These are phyloP conservation scores for Talaromyces sp. DNA, from an alignment of 2,329 filamentous ascomycete genomes.

Conservation along the genomic window DNA sequence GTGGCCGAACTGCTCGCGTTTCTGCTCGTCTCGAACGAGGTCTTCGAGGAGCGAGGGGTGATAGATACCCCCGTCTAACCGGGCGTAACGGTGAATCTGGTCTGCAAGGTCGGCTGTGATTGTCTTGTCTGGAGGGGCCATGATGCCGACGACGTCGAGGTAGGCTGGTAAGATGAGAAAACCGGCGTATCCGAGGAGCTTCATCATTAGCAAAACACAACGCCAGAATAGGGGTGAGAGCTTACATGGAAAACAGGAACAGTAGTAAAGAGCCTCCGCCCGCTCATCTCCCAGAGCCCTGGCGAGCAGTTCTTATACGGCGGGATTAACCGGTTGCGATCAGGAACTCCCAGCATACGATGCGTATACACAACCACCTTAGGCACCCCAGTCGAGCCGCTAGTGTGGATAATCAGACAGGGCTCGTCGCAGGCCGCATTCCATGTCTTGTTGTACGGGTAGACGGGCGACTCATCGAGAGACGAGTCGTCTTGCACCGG, in stretches of 20 bases:
- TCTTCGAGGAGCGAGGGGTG: constrained; percentile 20
- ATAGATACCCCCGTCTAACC: constrained; percentile 15
- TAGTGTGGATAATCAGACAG: constrained; percentile 24
- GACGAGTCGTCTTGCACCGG: constrained; percentile 3
- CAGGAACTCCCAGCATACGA: constrained; percentile 15
- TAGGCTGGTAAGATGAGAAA: constrained; percentile 16
- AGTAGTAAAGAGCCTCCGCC: constrained; percentile 16
- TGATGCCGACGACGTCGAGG: constrained; percentile 13
- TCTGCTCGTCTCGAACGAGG: constrained; percentile 12
- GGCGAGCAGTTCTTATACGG: constrained; percentile 9
- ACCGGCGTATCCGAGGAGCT: constrained; percentile 18
- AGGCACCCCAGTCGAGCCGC: constrained; percentile 23
- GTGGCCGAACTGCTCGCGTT: constrained; percentile 13
- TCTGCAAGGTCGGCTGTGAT: constrained; percentile 12
- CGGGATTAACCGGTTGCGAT: constrained; percentile 4
- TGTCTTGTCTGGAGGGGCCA: constrained; percentile 14
- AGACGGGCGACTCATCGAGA: neutral
- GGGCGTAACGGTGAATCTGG: constrained; percentile 16
- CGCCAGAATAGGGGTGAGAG: neutral
- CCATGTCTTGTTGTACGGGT: constrained; percentile 21
- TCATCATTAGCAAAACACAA: neutral
- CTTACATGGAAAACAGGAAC: constrained; percentile 20
- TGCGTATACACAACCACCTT: constrained; percentile 21
- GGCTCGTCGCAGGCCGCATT: constrained; percentile 22
- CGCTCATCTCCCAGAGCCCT: constrained; percentile 10